Conservation (phyloP, 2,329 filamentous ascomycete species). For the Aspergillus oerlinghausenensis region DNA sequence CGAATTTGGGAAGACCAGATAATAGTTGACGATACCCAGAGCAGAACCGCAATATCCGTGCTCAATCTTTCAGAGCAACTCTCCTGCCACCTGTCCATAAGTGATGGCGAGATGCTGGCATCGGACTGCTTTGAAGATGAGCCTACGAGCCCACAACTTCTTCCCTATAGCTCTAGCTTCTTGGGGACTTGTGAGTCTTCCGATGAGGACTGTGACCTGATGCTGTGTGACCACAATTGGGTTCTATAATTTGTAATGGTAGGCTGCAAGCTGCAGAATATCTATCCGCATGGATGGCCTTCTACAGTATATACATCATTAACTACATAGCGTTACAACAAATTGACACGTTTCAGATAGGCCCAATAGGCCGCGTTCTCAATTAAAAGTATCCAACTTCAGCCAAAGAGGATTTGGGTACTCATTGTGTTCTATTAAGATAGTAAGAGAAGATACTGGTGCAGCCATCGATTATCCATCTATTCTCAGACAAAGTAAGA, state of each 20-base stretch:
- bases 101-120: slow-evolving; percentile 3
- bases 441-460: neutral
- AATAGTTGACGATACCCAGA: neutral
- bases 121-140: neutral
- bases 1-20: neutral
- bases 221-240: slow-evolving; percentile 5
- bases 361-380: no score
- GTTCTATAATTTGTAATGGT: neutral
- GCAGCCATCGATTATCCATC: neutral
- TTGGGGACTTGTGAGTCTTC: neutral
- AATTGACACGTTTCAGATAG: no score
- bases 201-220: slow-evolving; percentile 2
- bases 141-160: neutral
- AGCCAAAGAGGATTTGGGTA: neutral
- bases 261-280: neutral
- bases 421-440: neutral
- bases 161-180: neutral
- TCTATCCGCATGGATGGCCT: neutral
- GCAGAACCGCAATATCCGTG: neutral
- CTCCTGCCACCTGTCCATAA: neutral
- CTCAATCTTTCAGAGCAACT: neutral
- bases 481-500: neutral
- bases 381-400: neutral
- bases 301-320: neutral
- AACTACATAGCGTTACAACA: no score